A percentile compares a stretch with the other conserved stretches of the same genome.
Conservation (phyloP, 208 protist species). For the Crithidia fasciculata region DNA sequence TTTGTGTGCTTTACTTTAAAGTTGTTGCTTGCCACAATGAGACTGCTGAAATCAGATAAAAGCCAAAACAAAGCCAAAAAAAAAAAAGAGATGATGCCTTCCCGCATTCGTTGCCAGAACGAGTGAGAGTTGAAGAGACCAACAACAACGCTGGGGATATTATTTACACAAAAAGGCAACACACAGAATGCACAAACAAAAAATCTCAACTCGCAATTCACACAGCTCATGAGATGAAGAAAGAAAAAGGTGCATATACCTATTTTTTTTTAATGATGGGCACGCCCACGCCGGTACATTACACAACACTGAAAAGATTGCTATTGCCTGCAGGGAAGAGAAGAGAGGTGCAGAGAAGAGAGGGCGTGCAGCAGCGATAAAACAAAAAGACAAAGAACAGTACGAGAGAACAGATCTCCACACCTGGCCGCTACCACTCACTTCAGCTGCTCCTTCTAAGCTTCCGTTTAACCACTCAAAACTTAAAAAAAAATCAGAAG, state of each 20-base stretch:
- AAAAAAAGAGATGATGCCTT: background rate
- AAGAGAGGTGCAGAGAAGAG: background rate
- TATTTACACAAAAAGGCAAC: background rate
- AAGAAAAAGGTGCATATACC: too few species aligned
- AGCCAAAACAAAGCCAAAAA: background rate
- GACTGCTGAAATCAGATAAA: background rate
- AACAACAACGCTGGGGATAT: too few species aligned
- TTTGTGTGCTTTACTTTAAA: background rate
- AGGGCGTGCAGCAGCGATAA: conserved; percentile 22
- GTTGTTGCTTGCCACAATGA: too few species aligned
- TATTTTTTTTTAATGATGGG: background rate
- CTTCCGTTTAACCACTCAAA: too few species aligned
- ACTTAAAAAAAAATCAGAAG: too few species aligned
- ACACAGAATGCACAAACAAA: background rate
- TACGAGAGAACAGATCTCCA: conserved; percentile 31
- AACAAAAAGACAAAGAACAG: background rate
- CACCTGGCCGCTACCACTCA: too few species aligned
- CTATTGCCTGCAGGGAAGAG: background rate
- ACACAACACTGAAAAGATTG: background rate
- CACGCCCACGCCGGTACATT: background rate
- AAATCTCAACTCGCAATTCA: too few species aligned
- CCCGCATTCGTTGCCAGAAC: too few species aligned
- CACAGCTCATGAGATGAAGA: too few species aligned
- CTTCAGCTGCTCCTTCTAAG: too few species aligned
- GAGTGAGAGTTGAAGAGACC: background rate